These are phyloP conservation scores for Alternaria triticimaculans DNA, from an alignment of 2,329 filamentous ascomycete species.

Conservation along the genomic window DNA sequence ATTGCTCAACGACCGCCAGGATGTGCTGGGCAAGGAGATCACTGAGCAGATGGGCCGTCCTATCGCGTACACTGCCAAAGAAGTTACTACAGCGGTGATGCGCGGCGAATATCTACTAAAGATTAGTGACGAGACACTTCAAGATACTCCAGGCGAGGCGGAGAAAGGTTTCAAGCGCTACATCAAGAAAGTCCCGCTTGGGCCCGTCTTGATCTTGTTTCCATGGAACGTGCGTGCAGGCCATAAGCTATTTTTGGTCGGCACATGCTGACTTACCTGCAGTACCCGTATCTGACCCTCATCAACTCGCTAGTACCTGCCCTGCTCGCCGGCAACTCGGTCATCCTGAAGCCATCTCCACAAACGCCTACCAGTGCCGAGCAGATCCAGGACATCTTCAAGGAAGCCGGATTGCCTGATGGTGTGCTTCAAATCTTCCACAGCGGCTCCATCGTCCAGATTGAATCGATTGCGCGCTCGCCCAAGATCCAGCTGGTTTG, in stretches of 20 bases:
- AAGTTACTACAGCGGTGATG: constrained; percentile 84
- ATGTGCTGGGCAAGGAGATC: constrained; percentile 82
- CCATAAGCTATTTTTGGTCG: constrained; percentile 8
- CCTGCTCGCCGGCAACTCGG: constrained; percentile 86
- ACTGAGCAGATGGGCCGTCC: constrained; percentile 96
- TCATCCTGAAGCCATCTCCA: constrained; percentile 93
- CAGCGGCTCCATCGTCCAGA: constrained; percentile 76
- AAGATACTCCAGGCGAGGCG: constrained; percentile 79
- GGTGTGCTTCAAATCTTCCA: constrained; percentile 94
- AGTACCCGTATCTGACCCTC: constrained; percentile 95
- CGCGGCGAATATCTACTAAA: constrained; percentile 85
- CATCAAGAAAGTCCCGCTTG: constrained; percentile 86
- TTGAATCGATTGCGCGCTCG: constrained; percentile 79
- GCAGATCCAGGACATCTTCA: constrained; percentile 77
- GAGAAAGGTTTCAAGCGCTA: constrained; percentile 91
- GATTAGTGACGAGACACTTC: constrained; percentile 78
- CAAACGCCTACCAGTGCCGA: constrained; percentile 94
- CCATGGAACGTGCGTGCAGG: constrained; percentile 84
- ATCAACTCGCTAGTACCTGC: constrained; percentile 93
- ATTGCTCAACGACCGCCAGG: constrained; percentile 71
- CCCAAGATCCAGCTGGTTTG: constrained; percentile 81
- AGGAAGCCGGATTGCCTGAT: constrained; percentile 78
- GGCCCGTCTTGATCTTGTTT: constrained; percentile 87
- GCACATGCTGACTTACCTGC: constrained; percentile 24
- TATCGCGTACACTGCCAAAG: constrained; percentile 83